Evolutionary conservation across 2,329 filamentous ascomycete genomes (phyloP), one percentile per base, ranked within the genome.

Genomic region (Colletotrichum sp.): DNA sequence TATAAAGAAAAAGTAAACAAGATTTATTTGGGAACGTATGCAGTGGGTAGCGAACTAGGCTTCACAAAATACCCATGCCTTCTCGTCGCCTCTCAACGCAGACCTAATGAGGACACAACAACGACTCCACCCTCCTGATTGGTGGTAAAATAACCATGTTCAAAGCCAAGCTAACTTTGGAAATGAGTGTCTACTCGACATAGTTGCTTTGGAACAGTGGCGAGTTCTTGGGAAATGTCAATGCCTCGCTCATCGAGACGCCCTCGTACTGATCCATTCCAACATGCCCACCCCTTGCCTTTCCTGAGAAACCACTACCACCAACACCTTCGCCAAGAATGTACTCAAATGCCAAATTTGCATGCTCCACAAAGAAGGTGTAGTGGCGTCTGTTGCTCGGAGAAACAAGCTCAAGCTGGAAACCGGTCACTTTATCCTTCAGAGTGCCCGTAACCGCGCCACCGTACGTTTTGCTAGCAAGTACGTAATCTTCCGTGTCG

Each of bases 201-300:
- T 78, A 78, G 13, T 78, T 78, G 13, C 70, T 75, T 21, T 68
- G 62, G 28, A 79, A 78, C 1, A 79, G 69, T 4, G 71, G 71
- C 15, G 78, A 78, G 26, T 74, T 79, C 66, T 79, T 76, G 2
- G 78, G 78, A 30, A 78, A 78, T 12, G 71, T 76, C 10, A 78
- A 55, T 3, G 74, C 74, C 74, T 78, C 77, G 32, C 72, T 74
- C 13, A 78, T 57, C 32, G 77, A 74, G 8, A 74, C 24, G 1
- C 77, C 78, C 32, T 75, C 49, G 18, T 72, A 78, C 49, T 78
- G 77, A 24, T 67, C 65, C 39, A 32, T n/a, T 3, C 65, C 65
- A 21, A 67, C 28, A 18, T 75, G 74, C 1, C 77, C 77, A 10
- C 78, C 78, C 30, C 65, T 71, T 8, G 72, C 60, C 32, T 32